A percentile compares a stretch with the other conserved stretches of the same genome.
phyloP scores from a whole-genome alignment of 805 yeast species.

The Saccharomycopsis lassenensis region DNA sequence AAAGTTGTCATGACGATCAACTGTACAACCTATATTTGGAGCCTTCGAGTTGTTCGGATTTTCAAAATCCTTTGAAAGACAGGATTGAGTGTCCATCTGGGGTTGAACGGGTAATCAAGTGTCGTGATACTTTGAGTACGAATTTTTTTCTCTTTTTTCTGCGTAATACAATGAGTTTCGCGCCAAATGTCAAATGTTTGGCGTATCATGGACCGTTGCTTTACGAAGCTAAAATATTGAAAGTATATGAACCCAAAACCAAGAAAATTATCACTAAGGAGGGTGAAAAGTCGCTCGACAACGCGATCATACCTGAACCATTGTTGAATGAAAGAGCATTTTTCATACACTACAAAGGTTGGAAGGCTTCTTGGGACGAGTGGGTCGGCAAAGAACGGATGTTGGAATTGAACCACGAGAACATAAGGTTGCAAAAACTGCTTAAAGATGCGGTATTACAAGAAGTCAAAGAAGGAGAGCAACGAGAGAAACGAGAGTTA shows the following conservation, averaged over 20 bases:
- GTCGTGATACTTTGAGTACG: no score
- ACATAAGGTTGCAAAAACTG: conserved; percentile 49
- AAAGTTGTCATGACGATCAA: no score
- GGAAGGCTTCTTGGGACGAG: conserved; percentile 96
- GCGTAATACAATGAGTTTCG: conserved; percentile 7
- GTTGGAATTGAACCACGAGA: conserved; percentile 58
- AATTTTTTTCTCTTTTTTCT: no score
- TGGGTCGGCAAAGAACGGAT: conserved; percentile 75
- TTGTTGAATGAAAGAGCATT: conserved; percentile 29
- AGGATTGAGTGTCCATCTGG: no score
- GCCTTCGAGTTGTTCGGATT: no score
- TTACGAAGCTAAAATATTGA: conserved; percentile 76
- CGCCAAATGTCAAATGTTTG: conserved; percentile 35
- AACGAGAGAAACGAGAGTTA: conserved; percentile 14
- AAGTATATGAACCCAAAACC: conserved; percentile 46
- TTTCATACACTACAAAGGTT: conserved; percentile 83
- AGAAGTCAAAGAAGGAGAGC: conserved; percentile 17
- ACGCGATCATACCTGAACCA: conserved; percentile 9
- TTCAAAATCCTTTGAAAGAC: no score
- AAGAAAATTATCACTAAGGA: conserved; percentile 32
- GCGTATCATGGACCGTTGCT: conserved; percentile 88
- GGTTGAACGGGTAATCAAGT: no score
- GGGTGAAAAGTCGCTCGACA: conserved; percentile 25
- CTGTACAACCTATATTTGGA: no score
- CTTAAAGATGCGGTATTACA: conserved; percentile 38